Evolutionary conservation across 495 filamentous ascomycete genomes (phyloP).

Genomic region (Talaromyces liani): DNA sequence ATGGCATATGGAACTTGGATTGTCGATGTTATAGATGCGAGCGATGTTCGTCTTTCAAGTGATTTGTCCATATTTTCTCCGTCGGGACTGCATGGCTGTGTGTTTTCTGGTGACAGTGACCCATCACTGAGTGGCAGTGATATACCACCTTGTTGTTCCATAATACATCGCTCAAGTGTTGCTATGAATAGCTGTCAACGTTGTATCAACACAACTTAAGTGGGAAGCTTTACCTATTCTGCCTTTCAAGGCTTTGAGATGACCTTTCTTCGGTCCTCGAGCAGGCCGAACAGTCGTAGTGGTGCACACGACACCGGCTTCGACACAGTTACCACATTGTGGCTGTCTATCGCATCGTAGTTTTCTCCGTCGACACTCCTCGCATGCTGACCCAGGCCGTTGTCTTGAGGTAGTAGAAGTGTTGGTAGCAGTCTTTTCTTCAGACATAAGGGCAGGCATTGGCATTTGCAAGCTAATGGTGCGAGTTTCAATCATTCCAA

Average conservation of each 20-base stretch:
- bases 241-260: conserved; percentile 40
- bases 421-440: conserved; percentile 1
- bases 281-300: conserved; percentile 35
- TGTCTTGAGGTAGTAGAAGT: conserved; percentile 6
- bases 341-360: conserved; percentile 46
- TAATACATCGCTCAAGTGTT: conserved; percentile 9
- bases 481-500: background rate
- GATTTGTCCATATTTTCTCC: background rate
- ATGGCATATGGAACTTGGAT: conserved; percentile 1
- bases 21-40: background rate
- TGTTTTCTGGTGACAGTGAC: conserved; percentile 3
- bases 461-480: background rate
- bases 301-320: conserved; percentile 40
- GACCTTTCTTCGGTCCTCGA: conserved; percentile 47
- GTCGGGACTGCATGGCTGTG: conserved; percentile 3
- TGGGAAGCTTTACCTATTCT: conserved; percentile 28
- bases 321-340: conserved; percentile 40
- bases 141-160: conserved; percentile 10
- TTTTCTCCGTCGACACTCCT: conserved; percentile 43
- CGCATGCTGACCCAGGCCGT: conserved; percentile 24
- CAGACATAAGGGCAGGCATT: conserved; percentile 2
- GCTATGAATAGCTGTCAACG: background rate
- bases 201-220: background rate
- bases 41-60: background rate
- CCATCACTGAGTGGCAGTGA: conserved; percentile 2